Conservation (phyloP, 2,329 filamentous ascomycete genomes). For the Diaporthe helianthi region DNA sequence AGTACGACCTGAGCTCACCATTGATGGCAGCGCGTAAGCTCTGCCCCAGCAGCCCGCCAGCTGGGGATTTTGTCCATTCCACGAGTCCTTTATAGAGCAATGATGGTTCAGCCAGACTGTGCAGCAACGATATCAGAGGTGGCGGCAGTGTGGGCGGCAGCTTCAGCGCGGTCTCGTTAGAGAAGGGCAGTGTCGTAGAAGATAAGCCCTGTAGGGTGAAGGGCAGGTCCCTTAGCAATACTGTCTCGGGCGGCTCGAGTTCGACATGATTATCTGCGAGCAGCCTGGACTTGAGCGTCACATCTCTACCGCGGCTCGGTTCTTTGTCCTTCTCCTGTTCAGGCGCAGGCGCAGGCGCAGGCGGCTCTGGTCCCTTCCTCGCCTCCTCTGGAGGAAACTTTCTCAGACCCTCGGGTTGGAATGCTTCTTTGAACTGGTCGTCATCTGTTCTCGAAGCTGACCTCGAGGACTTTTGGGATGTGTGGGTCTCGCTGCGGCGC, state of each 20-base stretch:
- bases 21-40: constrained; percentile 88
- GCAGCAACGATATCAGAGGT: constrained; percentile 84
- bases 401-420: constrained; percentile 59
- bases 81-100: constrained; percentile 86
- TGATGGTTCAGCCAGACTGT: constrained; percentile 90
- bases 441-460: constrained; percentile 52
- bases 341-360: constrained; percentile 42
- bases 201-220: constrained; percentile 94
- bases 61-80: constrained; percentile 80
- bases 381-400: constrained; percentile 51
- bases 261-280: constrained; percentile 64
- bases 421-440: constrained; percentile 59
- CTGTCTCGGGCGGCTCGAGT: constrained; percentile 68
- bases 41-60: constrained; percentile 87
- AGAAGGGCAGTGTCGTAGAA: constrained; percentile 82
- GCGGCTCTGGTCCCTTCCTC: constrained; percentile 46
- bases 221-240: constrained; percentile 79
- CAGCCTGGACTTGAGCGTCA: constrained; percentile 63
- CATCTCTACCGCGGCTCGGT: constrained; percentile 52
- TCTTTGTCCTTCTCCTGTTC: constrained; percentile 38
- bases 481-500: constrained; percentile 26
- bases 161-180: constrained; percentile 71
- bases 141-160: constrained; percentile 81
- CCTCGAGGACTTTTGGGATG: constrained; percentile 46
- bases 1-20: constrained; percentile 84